phyloP scores from a whole-genome alignment of 371 early-diverging fungal genomes.

The Amoeboaphelidium occidentale region DNA sequence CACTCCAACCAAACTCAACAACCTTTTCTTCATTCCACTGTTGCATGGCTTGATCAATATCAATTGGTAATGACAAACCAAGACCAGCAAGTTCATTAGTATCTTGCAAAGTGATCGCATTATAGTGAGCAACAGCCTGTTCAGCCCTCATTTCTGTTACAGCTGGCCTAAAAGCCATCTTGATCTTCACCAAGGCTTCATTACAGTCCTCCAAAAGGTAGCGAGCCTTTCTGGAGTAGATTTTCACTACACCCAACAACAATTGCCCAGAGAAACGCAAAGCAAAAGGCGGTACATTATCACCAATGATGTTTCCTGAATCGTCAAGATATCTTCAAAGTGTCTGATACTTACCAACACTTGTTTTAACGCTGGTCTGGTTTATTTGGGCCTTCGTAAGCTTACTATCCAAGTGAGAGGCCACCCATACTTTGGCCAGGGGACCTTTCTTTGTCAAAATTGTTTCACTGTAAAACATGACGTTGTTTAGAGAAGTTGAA shows the following conservation, averaged over 20 bases:
- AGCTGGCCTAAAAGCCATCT: conserved; percentile 67
- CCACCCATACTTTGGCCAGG: conserved; percentile 90
- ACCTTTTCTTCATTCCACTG: too few relatives aligned
- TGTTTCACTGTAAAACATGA: conserved; percentile 9
- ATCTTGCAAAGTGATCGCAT: conserved; percentile 25
- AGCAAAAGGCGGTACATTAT: conserved; percentile 57
- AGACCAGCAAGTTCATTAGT: background rate
- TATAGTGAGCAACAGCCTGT: conserved; percentile 34
- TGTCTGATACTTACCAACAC: conserved; percentile 35
- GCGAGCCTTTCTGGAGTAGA: conserved; percentile 85
- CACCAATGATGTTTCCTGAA: conserved; percentile 56
- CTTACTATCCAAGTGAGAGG: conserved; percentile 91
- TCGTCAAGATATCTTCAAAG: background rate
- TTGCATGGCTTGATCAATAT: too few relatives aligned
- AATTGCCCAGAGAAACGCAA: conserved; percentile 88
- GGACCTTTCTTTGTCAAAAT: conserved; percentile 46
- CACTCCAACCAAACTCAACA: too few relatives aligned
- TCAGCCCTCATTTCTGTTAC: conserved; percentile 64
- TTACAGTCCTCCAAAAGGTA: conserved; percentile 93
- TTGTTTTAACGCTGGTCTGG: conserved; percentile 57
- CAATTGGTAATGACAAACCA: too few relatives aligned
- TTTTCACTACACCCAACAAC: conserved; percentile 79
- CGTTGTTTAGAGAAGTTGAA: background rate
- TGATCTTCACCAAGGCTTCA: conserved; percentile 80
- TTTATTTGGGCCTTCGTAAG: conserved; percentile 76